A percentile compares a stretch with the other conserved stretches of the same genome.
Conservation (phyloP, 805 yeast genomes). For the Candida michaelii region DNA sequence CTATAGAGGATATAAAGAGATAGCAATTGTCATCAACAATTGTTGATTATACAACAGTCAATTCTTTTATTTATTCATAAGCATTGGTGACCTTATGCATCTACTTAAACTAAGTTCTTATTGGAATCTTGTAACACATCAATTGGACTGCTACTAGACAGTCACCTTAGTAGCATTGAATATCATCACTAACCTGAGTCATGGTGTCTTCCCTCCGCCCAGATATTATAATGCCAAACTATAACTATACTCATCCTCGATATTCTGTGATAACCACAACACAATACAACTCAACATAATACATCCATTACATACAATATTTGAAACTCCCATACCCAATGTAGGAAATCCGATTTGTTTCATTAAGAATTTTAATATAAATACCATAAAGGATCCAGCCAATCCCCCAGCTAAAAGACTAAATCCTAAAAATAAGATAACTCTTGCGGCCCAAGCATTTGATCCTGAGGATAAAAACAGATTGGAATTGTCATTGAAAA, state of each 20-base stretch:
- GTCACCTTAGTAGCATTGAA: no score
- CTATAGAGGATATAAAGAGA: no score
- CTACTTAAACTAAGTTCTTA: no score
- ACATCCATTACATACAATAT: conserved; percentile 74
- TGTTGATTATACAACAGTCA: no score
- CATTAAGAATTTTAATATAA: conserved; percentile 79
- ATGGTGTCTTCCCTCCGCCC: no score
- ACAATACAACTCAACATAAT: conserved; percentile 87
- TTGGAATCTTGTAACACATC: no score
- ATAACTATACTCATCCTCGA: conserved; percentile 94
- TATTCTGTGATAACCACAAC: conserved; percentile 92
- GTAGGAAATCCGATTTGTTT: conserved; percentile 84
- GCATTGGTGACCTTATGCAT: no score
- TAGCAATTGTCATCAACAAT: no score
- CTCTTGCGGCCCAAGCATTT: conserved; percentile 91
- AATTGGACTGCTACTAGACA: no score
- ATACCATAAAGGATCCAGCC: conserved; percentile 86
- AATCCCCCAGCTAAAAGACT: conserved; percentile 91
- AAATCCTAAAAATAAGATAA: conserved; percentile 87
- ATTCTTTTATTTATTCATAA: no score
- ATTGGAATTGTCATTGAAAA: conserved; percentile 41
- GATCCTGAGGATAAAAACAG: conserved; percentile 44
- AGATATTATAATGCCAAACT: conserved; percentile 66
- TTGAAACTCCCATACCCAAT: conserved; percentile 89
- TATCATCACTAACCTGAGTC: not conserved